Percentiles rank a stretch among this genome's conserved stretches.
These are phyloP conservation scores for Fomitopsis schrenkii DNA, from an alignment of 1,284 basidiomycete genomes.

Conservation along the genomic window DNA sequence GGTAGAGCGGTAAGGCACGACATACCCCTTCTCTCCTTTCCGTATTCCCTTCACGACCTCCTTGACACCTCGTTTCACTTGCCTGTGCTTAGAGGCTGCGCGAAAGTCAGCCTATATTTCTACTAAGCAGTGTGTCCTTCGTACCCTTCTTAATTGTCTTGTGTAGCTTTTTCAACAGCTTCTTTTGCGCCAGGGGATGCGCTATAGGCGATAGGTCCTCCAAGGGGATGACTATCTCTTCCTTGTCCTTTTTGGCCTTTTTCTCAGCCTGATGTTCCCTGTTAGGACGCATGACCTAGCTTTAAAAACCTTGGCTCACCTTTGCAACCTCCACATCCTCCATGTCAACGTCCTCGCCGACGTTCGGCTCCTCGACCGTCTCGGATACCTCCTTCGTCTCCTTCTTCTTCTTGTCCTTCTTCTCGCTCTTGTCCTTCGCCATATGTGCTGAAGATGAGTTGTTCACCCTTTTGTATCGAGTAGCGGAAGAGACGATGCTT, in stretches of 20 bases:
- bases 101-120: background rate
- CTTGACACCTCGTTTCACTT: constrained; percentile 94
- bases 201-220: constrained; percentile 90
- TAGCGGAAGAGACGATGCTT: too few species aligned
- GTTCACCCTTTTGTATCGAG: too few species aligned
- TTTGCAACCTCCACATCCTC: constrained; percentile 39
- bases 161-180: constrained; percentile 88
- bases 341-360: constrained; percentile 50
- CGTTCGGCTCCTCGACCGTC: constrained; percentile 25
- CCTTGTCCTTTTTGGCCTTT: constrained; percentile 49
- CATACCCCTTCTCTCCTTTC: constrained; percentile 92
- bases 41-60: constrained; percentile 95
- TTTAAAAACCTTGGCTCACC: constrained; percentile 25
- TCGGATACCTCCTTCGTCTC: constrained; percentile 34
- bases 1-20: constrained; percentile 6
- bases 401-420: constrained; percentile 59
- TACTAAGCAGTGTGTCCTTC: constrained; percentile 8
- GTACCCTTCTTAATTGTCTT: constrained; percentile 90
- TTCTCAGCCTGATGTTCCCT: constrained; percentile 36
- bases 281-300: background rate
- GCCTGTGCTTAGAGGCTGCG: constrained; percentile 84
- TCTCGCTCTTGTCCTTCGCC: constrained; percentile 71
- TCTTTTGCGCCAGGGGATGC: constrained; percentile 86
- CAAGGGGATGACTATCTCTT: constrained; percentile 64
- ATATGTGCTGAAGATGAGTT: constrained; percentile 27